A percentile compares a stretch with the other conserved stretches of the same genome.
These are phyloP conservation scores for Parathielavia hyrcaniae DNA, from an alignment of 495 filamentous ascomycete genomes.

Conservation along the genomic window DNA sequence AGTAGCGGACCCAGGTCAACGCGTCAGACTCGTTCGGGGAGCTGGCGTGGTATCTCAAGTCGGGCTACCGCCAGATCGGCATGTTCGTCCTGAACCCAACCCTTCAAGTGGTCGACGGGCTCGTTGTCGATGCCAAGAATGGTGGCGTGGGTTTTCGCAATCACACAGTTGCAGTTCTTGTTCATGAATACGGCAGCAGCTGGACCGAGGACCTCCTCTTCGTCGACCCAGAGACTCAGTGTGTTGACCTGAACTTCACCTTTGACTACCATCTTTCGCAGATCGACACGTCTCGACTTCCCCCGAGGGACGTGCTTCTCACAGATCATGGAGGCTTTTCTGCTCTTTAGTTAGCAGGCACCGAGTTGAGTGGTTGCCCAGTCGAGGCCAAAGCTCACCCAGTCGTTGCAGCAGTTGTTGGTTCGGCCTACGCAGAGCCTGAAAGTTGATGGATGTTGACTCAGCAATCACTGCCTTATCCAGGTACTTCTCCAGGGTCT, in stretches of 20 bases:
- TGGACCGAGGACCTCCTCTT: conserved; percentile 46
- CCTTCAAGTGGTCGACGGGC: conserved; percentile 37
- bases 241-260: conserved; percentile 42
- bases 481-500: too few relatives aligned
- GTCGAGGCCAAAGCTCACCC: too few relatives aligned
- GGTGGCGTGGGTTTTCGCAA: conserved; percentile 46
- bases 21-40: conserved; percentile 2
- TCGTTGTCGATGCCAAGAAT: conserved; percentile 38
- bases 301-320: conserved; percentile 23
- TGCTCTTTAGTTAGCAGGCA: conserved; percentile 28
- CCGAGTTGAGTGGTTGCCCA: too few relatives aligned
- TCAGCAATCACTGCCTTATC: too few relatives aligned
- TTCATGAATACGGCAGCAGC: conserved; percentile 24
- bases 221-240: conserved; percentile 41
- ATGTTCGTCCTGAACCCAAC: conserved; percentile 25
- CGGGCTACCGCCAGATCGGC: conserved; percentile 4
- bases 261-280: conserved; percentile 31
- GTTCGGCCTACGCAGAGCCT: too few relatives aligned
- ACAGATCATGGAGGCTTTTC: conserved; percentile 42
- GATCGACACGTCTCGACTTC: background rate
- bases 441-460: too few relatives aligned
- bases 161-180: conserved; percentile 33
- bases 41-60: conserved; percentile 15
- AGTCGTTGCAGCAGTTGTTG: too few relatives aligned
- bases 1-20: conserved; percentile 32